Evolutionary conservation across 2,329 filamentous ascomycete genomes (phyloP).

Genomic region (Thyridium curvatum): DNA sequence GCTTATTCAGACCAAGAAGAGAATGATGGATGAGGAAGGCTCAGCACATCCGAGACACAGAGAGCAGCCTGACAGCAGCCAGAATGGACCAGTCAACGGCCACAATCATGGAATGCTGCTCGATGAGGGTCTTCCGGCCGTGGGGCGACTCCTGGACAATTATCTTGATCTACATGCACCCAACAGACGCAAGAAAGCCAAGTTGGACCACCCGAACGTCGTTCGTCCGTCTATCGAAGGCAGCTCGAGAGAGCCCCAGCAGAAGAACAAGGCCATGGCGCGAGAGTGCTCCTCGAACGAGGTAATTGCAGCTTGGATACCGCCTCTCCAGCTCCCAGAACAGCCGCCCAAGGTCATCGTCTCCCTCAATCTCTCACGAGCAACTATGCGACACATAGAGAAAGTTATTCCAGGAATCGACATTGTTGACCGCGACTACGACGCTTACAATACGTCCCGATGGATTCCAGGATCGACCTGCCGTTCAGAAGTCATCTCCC

Average conservation of each 20-base stretch:
- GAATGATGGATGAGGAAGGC: neutral
- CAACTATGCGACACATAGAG: conserved; percentile 10
- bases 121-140: no score
- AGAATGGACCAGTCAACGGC: neutral
- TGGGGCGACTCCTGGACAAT: conserved; percentile 11
- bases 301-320: conserved; percentile 10
- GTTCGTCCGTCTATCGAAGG: conserved; percentile 3
- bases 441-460: conserved; percentile 11
- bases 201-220: conserved; percentile 12
- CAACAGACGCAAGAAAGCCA: conserved; percentile 8
- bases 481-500: conserved; percentile 16
- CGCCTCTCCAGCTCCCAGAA: conserved; percentile 7
- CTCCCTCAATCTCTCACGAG: conserved; percentile 12
- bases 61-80: neutral
- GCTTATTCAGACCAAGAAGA: conserved; percentile 1
- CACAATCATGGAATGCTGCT: neutral
- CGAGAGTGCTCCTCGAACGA: neutral
- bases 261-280: conserved; percentile 6
- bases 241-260: neutral
- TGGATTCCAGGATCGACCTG: conserved; percentile 13
- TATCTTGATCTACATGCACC: conserved; percentile 17
- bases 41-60: neutral
- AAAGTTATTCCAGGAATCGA: conserved; percentile 14
- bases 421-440: conserved; percentile 20
- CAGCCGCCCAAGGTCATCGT: conserved; percentile 14